Percentiles rank a stretch among this genome's conserved stretches.
Conservation (phyloP, 192 early-diverging fungal genomes). For the Linnemannia exigua region DNA sequence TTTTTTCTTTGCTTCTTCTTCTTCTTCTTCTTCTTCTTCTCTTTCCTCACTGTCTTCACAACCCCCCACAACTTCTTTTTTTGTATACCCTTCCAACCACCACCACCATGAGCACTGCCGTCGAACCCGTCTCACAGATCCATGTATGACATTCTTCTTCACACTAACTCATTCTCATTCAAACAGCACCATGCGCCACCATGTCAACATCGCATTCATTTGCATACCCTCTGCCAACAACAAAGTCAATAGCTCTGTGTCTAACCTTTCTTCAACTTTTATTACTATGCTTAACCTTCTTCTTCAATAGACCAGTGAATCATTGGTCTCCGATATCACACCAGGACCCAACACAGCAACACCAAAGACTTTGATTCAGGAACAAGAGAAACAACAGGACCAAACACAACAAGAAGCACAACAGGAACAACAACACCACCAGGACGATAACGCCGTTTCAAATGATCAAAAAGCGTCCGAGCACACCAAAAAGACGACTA, state of each 20-base stretch:
- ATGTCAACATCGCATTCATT: background rate
- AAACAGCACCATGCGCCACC: background rate
- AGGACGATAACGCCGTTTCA: background rate
- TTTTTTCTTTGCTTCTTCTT: background rate
- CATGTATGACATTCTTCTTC: conserved; percentile 14
- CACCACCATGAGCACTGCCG: conserved; percentile 13
- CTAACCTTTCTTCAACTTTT: background rate
- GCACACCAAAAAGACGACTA: background rate
- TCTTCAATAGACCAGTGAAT: background rate
- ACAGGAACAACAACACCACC: background rate
- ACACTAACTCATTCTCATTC: background rate
- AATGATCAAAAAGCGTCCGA: background rate
- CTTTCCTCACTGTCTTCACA: background rate
- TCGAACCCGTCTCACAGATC: conserved; percentile 6
- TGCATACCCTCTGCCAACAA: background rate
- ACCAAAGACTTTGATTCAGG: background rate
- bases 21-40: background rate
- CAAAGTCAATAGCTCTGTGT: background rate
- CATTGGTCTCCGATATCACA: background rate
- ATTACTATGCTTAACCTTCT: background rate
- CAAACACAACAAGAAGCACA: background rate
- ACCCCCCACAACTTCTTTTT: background rate
- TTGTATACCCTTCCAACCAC: background rate
- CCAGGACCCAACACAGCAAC: background rate
- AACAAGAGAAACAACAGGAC: background rate